Base-by-base conservation (phyloP, 2,329 filamentous ascomycete species). In the Ophiocordyceps camponoti-floridani region DNA sequence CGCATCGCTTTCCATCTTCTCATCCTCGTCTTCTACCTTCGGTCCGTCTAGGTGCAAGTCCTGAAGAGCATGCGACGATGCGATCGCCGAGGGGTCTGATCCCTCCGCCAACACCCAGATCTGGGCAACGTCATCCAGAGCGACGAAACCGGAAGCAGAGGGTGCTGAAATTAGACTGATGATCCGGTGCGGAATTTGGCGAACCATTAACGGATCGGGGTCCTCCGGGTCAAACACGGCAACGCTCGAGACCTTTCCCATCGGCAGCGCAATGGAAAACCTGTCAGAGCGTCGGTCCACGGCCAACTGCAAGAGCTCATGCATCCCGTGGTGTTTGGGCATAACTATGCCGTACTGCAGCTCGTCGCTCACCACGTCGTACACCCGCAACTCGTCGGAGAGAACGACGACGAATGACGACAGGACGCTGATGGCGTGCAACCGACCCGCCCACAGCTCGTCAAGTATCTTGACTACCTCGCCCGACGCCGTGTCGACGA, bases 291-390 rank as follows among this genome's bases (percentile, higher is more conserved):
- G 64, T 16, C 64, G 60, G 55, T 93, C 84, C 43, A 84, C 72
- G n/a, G 84, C 81, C 10, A 95, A 67, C 46, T 82, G 79, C 45
- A 74, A 65, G 49, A 79, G 62, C 42, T 72, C 47, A 43, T 59
- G 58, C 46, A 61, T 54, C 18, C 57, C 57, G n/a, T 59, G 52
- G 10, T 59, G 54, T 43, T 67, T 59, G 37, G 62, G 67, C 13
- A 87, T 63, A 26, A 71, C 64, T 43, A 82, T 68, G 43, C 75
- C 76, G 54, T 82, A 86, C 33, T 75, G 72, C 42, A 88, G 69
- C 52, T 80, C 73, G 53, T 94, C 84, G 43, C 78, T 70, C 8
- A 96, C 84, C 11, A 93, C 72, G 58, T 98, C 84, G 68, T 86
- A 94, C 33, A 94, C 79, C 38, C 77, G 70, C 9, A 95, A 69